Base-by-base conservation (phyloP, 805 yeast species). In the Pichia gijzeniarum region DNA sequence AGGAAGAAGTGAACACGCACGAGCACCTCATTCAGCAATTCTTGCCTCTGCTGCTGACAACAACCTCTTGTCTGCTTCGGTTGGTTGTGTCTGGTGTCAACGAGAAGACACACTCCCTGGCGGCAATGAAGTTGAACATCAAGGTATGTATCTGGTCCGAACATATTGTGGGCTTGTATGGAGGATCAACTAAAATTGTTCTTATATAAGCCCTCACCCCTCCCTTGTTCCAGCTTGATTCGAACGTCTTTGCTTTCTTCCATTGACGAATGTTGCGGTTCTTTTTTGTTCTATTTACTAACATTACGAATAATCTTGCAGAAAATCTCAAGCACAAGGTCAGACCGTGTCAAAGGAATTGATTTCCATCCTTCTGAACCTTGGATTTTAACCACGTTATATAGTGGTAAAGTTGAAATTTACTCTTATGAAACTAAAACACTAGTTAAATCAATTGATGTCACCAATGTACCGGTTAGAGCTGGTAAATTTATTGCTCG, bases 291-390 rank as follows among this genome's bases (percentile, higher is more conserved):
- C n/a, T 18, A 30, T 19, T 33, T 27, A 19, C 16, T 13, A 28
- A 21, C 33, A 16, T 18, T 12, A 1, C 13, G 30, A 20, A 13
- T 8, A 20, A 41, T 14, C n/a, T 14, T 63, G 49, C 61, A 83
- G 77, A 87, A 85, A 72, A 82, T 82, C 58, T 86, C 90, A 67
- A 83, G 88, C 55, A 79, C 93, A 51, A 86, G 96, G 59, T 83
- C 97, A 34, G 97, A 90, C 65, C 82, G 99, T 65, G 97, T 93
- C 63, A 93, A 93, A 68, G 97, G 96, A 41, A 84, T 93, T 61
- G 99, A 93, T 68, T 85, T 93, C 74, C 99, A 93, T 65, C 99
- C 99, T 20, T 74, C 90, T 18, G 99, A 93, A 65, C 98, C 99
- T 44, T 91, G 98, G 98, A 80, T 89, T 43, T 72, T 89, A 59